These are phyloP conservation scores for Tylopilus sp. DNA, from an alignment of 1,284 basidiomycete genomes.

Conservation along the genomic window DNA sequence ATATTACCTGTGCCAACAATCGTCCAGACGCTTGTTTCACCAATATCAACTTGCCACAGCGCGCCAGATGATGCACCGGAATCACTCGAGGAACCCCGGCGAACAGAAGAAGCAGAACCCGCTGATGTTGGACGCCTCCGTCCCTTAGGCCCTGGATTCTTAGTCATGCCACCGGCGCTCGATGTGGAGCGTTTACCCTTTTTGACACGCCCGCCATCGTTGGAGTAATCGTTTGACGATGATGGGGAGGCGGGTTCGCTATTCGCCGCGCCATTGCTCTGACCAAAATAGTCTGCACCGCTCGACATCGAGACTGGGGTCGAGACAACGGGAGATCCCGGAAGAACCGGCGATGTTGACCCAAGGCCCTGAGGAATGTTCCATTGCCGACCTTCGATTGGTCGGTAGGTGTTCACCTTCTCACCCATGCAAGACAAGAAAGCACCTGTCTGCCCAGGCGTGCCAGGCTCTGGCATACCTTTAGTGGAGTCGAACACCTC, in stretches of 20 bases:
- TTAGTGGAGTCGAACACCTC: constrained; percentile 78
- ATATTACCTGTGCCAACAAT: constrained; percentile 80
- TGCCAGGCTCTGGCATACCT: constrained; percentile 64
- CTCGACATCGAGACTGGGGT: constrained; percentile 57
- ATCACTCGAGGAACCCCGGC: constrained; percentile 63
- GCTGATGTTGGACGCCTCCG: constrained; percentile 71
- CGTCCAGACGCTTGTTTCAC: constrained; percentile 90
- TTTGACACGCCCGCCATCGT: constrained; percentile 78
- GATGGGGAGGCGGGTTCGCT: constrained; percentile 66
- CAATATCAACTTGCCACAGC: constrained; percentile 83
- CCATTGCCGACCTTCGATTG: constrained; percentile 78
- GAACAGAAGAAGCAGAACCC: constrained; percentile 61
- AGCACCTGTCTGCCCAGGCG: constrained; percentile 70
- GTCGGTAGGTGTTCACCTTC: constrained; percentile 83
- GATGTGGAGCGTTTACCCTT: constrained; percentile 72
- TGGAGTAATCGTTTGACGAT: constrained; percentile 66
- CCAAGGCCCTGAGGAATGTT: constrained; percentile 43
- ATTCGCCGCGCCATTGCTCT: constrained; percentile 41
- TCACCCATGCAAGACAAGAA: constrained; percentile 86
- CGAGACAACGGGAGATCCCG: constrained; percentile 64
- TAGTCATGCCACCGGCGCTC: constrained; percentile 62
- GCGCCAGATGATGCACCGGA: constrained; percentile 69
- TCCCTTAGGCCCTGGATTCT: constrained; percentile 56
- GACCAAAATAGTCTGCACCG: constrained; percentile 58
- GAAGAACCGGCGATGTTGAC: constrained; percentile 59